Percentiles rank a stretch among this genome's conserved stretches.
phyloP scores from a whole-genome alignment of 2,329 filamentous ascomycete genomes.

The Aspergillus glaucus region DNA sequence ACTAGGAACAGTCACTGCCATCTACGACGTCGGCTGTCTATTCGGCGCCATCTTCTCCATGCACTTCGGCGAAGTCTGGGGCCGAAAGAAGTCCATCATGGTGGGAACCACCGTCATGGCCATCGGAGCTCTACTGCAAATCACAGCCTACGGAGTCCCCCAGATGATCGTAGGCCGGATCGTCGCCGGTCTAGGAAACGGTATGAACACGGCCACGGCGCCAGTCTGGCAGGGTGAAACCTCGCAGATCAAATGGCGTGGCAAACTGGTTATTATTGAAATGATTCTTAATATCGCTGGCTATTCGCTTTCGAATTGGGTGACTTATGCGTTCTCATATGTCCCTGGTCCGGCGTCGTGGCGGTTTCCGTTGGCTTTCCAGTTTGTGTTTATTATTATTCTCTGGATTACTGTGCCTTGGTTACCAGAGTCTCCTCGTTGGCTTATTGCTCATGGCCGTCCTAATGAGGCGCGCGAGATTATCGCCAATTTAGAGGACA shows the following conservation, averaged over 20 bases:
- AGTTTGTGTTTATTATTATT: constrained; percentile 24
- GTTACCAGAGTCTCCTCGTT: constrained; percentile 31
- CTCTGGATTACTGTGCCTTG: constrained; percentile 24
- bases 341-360: constrained; percentile 27
- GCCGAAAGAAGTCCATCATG: constrained; percentile 18
- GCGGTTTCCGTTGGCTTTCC: constrained; percentile 25
- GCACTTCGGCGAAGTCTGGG: constrained; percentile 14
- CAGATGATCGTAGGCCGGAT: constrained; percentile 41
- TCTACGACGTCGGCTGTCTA: constrained; percentile 22
- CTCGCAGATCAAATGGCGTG: constrained; percentile 32
- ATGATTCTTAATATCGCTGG: constrained; percentile 25
- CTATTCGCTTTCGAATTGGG: constrained; percentile 40
- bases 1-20: constrained; percentile 5
- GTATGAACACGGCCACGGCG: constrained; percentile 45
- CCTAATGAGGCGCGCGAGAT: constrained; percentile 37
- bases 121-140: constrained; percentile 22
- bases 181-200: constrained; percentile 41
- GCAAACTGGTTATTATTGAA: constrained; percentile 23
- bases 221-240: constrained; percentile 48
- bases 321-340: constrained; percentile 39
- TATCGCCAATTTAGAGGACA: constrained; percentile 31
- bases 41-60: constrained; percentile 18
- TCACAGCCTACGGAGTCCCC: constrained; percentile 19
- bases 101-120: constrained; percentile 15
- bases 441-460: constrained; percentile 14